A percentile compares a stretch with the other conserved stretches of the same genome.
Conservation (phyloP, 495 filamentous ascomycete genomes). For the Xylaria nigripes region DNA sequence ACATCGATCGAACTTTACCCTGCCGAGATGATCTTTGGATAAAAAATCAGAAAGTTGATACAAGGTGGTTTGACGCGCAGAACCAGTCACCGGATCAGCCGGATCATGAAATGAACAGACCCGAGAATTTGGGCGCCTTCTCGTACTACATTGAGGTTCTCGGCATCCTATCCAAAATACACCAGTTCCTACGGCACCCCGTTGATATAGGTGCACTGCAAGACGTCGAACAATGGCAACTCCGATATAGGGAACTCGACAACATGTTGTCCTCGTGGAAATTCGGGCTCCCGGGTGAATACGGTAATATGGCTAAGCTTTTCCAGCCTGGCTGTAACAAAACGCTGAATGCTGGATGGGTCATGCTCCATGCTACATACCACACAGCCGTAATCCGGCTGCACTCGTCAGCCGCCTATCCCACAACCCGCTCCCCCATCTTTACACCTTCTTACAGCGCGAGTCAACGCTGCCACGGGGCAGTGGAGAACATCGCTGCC, state of each 20-base stretch:
- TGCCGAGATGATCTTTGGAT: slow-evolving; percentile 81
- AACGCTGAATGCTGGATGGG: slow-evolving; percentile 68
- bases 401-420: slow-evolving; percentile 88
- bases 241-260: slow-evolving; percentile 75
- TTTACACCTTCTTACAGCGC: slow-evolving; percentile 81
- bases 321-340: slow-evolving; percentile 58
- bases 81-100: slow-evolving; percentile 26
- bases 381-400: slow-evolving; percentile 75
- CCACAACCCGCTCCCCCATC: slow-evolving; percentile 73
- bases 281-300: slow-evolving; percentile 70
- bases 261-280: slow-evolving; percentile 72
- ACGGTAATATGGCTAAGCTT: slow-evolving; percentile 67
- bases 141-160: slow-evolving; percentile 81
- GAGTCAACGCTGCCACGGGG: slow-evolving; percentile 67
- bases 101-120: slow-evolving; percentile 58
- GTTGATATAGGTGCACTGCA: slow-evolving; percentile 77
- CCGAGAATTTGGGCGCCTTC: slow-evolving; percentile 78
- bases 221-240: slow-evolving; percentile 83
- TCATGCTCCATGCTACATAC: slow-evolving; percentile 77
- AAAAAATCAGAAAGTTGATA: slow-evolving; percentile 74
- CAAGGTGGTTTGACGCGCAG: slow-evolving; percentile 65
- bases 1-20: slow-evolving; percentile 78
- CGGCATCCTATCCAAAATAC: slow-evolving; percentile 75
- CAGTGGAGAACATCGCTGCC: slow-evolving; percentile 75
- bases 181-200: slow-evolving; percentile 75